A percentile compares a stretch with the other conserved stretches of the same genome.
Conservation (phyloP, 129 eudicot species). For the Apium graveolens region DNA sequence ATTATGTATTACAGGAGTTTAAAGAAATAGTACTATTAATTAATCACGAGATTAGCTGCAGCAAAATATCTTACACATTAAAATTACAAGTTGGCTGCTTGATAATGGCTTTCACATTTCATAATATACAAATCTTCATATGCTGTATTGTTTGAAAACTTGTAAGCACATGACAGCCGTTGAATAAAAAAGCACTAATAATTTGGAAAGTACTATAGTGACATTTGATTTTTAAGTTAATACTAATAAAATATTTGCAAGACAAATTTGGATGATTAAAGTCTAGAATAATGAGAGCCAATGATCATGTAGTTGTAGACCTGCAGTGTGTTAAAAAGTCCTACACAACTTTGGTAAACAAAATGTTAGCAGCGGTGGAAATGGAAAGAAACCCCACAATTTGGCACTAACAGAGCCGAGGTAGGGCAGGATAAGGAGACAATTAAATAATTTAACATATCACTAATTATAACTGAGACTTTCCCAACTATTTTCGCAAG, state of each 20-base stretch:
- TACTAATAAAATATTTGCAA: neutral
- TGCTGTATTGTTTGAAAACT: neutral
- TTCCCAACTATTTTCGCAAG: neutral
- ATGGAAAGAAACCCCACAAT: neutral
- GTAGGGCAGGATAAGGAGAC: conserved; percentile 3
- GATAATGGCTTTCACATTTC: neutral
- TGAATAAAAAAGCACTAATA: neutral
- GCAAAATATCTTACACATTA: neutral
- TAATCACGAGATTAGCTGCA: neutral
- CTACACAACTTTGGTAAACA: neutral
- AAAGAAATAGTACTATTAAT: neutral
- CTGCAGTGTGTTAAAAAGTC: neutral
- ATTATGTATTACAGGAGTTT: neutral
- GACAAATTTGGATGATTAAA: neutral
- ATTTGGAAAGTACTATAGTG: neutral
- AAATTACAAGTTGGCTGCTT: neutral
- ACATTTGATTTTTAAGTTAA: neutral
- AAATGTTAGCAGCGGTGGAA: neutral
- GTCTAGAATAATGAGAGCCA: neutral
- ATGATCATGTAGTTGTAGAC: neutral
- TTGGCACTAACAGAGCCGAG: neutral
- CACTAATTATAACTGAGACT: neutral
- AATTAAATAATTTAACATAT: neutral
- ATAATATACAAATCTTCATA: neutral
- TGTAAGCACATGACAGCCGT: neutral